Base-by-base conservation (phyloP, 2,329 filamentous ascomycete species). In the Tolypocladium amazonense region DNA sequence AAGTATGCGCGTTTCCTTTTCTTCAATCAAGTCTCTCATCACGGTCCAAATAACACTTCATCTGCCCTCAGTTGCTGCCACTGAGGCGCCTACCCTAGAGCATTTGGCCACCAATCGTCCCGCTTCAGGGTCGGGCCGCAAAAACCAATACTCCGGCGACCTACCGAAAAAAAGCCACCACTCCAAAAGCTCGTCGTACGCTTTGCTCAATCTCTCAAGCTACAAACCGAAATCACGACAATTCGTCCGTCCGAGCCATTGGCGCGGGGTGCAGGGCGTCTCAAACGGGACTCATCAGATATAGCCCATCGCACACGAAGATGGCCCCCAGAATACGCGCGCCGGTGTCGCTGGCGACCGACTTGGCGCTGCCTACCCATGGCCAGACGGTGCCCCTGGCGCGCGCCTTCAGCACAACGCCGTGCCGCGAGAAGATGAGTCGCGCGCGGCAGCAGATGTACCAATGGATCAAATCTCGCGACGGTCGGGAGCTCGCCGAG, bases 351-450 rank as follows among this genome's bases (percentile, higher is more conserved):
- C 66, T 71, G 64, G 70, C 66, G 63, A 64, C 69, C 59, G 66
- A 67, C 45, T 63, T 67, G 58, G 61, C 62, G 59, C 63, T 62
- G n/a, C 53, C 65, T 56, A 41, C 60, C 58, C 25, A 61, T 25
- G 18, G 38, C 23, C n/a, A 56, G 25, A 35, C 58, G 35, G 58
- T 64, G 25, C 58, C 65, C 15, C 67, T 69, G 38, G 57, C 60
- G 58, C 71, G 73, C 56, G 61, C 67, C 53, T 78, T 79, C 62
- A 75, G 74, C 58, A 72, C 76, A 50, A 78, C 76, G 27, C 65
- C 71, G 57, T 70, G 70, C 56, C 69, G 67, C 50, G 69, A 70
- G 58, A 75, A 76, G 67, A 73, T 71, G 66, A 73, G 70, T 58
- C 68, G 69, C 58, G 64, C 62, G 37, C 75, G 76, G 12, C 69